Evolutionary conservation across 257 asterid genomes (phyloP), one percentile per base, ranked within the genome.

Genomic region (Salvia rosmarinus): DNA sequence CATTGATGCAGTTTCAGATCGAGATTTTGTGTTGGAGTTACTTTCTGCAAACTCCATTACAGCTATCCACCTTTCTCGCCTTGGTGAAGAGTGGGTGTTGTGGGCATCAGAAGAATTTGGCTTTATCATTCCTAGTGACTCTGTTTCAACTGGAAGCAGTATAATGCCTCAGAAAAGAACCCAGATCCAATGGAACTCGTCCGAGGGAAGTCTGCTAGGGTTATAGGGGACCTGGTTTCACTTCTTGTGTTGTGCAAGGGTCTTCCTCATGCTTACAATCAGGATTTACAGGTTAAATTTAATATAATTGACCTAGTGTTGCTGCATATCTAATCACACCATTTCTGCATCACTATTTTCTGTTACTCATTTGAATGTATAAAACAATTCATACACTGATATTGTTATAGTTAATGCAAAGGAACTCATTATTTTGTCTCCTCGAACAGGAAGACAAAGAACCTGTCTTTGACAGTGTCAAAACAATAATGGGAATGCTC

Each of bases 171-270:
- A 95, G 86, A 95, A 95, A 91, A 95, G 84, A 95, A 95, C 80
- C 99, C 98, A 61, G 99, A 95, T 56, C 99, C 99, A 9, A 91
- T 95, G 99, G 98, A 91, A 82, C 98, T 95, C 37, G 99, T 95
- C 51, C 90, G 98, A 30, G 99, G 99, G 65, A 95, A 95, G 84
- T 95, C 98, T 76, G 97, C 97, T 42, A 80, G 99, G 81, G 95
- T 91, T 71, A 55, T 95, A 37, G 98, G 99, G 9, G 99, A 95
- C 84, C 80, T 95, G 56, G 98, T 95, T 75, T 77, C 97, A 19
- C 94, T 95, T 72, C 98, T 95, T 79, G 98, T 95, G 13, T 68
- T 95, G 85, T 91, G 99, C 92, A 95, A 95, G 82, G 99, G 99
- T 75, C 98, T 95, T 78, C 99, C 97, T 74, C 99, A 87, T 50